These are phyloP conservation scores for Crepidotus variabilis DNA, from an alignment of 768 basidiomycete genomes.

Conservation along the genomic window DNA sequence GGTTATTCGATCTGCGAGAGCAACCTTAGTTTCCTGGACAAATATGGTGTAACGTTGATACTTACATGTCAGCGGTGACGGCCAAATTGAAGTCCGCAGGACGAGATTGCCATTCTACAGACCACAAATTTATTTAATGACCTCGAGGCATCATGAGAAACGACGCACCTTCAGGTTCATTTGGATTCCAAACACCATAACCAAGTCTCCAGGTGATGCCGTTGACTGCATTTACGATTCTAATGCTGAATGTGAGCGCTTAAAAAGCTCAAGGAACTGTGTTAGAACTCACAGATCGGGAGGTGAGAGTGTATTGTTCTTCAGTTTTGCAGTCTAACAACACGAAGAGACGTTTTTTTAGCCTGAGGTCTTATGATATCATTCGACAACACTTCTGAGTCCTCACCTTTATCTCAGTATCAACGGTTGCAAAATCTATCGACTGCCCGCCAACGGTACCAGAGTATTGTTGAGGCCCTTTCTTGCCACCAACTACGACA, in stretches of 20 bases:
- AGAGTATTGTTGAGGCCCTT: slow-evolving; percentile 52
- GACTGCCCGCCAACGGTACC: slow-evolving; percentile 64
- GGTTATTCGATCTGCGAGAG: slow-evolving; percentile 48
- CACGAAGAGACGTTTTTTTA: too few species aligned
- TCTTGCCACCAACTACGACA: slow-evolving; percentile 50
- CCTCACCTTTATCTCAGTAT: slow-evolving; percentile 54
- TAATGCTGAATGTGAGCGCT: slow-evolving; percentile 10
- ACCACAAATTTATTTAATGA: neutral
- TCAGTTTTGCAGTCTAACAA: slow-evolving; percentile 44
- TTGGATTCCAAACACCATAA: slow-evolving; percentile 50
- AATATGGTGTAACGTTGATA: slow-evolving; percentile 4
- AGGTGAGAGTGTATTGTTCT: slow-evolving; percentile 54
- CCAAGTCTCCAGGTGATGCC: slow-evolving; percentile 64
- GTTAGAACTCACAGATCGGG: slow-evolving; percentile 49
- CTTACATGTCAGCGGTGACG: slow-evolving; percentile 47
- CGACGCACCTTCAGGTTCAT: slow-evolving; percentile 51
- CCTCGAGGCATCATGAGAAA: neutral
- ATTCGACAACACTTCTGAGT: neutral
- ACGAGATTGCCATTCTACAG: slow-evolving; percentile 56
- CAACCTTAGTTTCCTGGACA: neutral
- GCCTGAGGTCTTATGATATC: neutral
- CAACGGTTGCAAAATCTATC: slow-evolving; percentile 54
- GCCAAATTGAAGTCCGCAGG: slow-evolving; percentile 51
- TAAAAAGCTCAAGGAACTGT: neutral
- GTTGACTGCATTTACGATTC: slow-evolving; percentile 52